phyloP scores from a whole-genome alignment of 805 yeast genomes.

The Kuraishia piskuri region DNA sequence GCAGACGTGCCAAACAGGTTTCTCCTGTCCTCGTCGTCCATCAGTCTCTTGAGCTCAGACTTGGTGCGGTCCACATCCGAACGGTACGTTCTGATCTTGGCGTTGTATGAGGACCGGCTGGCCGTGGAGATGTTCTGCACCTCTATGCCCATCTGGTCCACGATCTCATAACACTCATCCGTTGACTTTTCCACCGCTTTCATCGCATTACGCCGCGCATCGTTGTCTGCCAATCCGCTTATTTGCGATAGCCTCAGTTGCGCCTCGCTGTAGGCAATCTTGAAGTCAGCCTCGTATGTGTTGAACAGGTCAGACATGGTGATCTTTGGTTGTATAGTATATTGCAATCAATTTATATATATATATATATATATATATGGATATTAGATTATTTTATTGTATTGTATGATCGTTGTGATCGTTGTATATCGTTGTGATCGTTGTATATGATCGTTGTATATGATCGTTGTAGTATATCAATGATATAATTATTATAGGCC shows the following conservation, averaged over 20 bases:
- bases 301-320: slow-evolving; percentile 40
- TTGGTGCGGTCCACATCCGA: slow-evolving; percentile 50
- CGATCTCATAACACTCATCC: slow-evolving; percentile 74
- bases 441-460: too few relatives aligned
- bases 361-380: background rate
- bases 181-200: slow-evolving; percentile 55
- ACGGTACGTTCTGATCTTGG: slow-evolving; percentile 68
- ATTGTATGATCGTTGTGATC: too few relatives aligned
- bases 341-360: too few relatives aligned
- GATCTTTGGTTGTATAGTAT: too few relatives aligned
- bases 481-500: too few relatives aligned
- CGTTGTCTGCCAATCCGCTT: slow-evolving; percentile 33
- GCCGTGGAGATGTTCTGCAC: slow-evolving; percentile 76
- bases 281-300: slow-evolving; percentile 64
- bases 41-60: slow-evolving; percentile 39
- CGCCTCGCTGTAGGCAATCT: slow-evolving; percentile 62
- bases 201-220: slow-evolving; percentile 44
- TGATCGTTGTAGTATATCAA: too few relatives aligned
- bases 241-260: slow-evolving; percentile 54
- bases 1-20: slow-evolving; percentile 59
- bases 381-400: too few relatives aligned
- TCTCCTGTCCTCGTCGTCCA: slow-evolving; percentile 66
- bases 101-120: slow-evolving; percentile 60
- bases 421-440: too few relatives aligned
- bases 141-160: slow-evolving; percentile 85